These are phyloP conservation scores for Blastobotrys arbuscula DNA, from an alignment of 1,139 yeast genomes.

Conservation along the genomic window DNA sequence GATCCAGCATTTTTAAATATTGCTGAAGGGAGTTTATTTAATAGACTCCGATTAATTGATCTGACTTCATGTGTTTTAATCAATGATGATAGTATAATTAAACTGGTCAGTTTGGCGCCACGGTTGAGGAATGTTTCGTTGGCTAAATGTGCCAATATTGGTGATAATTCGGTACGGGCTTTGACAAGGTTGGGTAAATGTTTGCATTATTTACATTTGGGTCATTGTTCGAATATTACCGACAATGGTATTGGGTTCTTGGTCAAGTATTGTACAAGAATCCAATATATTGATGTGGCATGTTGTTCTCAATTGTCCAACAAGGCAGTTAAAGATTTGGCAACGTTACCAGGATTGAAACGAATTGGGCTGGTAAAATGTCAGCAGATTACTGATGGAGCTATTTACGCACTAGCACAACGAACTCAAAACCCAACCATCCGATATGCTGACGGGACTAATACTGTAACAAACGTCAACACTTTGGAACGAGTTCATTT, in stretches of 20 bases:
- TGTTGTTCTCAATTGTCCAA: constrained; percentile 90
- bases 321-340: constrained; percentile 70
- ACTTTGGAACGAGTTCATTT: constrained; percentile 87
- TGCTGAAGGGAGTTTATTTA: constrained; percentile 33
- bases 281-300: constrained; percentile 91
- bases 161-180: constrained; percentile 74
- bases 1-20: constrained; percentile 45
- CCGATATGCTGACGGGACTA: background rate
- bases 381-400: constrained; percentile 78
- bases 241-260: constrained; percentile 78
- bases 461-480: constrained; percentile 36
- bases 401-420: constrained; percentile 71
- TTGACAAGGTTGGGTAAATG: constrained; percentile 71
- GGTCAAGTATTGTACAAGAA: constrained; percentile 73
- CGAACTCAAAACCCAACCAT: constrained; percentile 29
- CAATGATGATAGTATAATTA: constrained; percentile 73
- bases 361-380: constrained; percentile 94
- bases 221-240: constrained; percentile 88
- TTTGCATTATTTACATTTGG: constrained; percentile 85
- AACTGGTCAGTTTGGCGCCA: constrained; percentile 72
- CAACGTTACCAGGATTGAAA: constrained; percentile 72
- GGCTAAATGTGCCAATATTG: constrained; percentile 82
- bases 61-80: constrained; percentile 79
- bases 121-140: constrained; percentile 79
- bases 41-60: constrained; percentile 69